phyloP scores from a whole-genome alignment of 2,329 filamentous ascomycete species.

The Beauveria varroae region DNA sequence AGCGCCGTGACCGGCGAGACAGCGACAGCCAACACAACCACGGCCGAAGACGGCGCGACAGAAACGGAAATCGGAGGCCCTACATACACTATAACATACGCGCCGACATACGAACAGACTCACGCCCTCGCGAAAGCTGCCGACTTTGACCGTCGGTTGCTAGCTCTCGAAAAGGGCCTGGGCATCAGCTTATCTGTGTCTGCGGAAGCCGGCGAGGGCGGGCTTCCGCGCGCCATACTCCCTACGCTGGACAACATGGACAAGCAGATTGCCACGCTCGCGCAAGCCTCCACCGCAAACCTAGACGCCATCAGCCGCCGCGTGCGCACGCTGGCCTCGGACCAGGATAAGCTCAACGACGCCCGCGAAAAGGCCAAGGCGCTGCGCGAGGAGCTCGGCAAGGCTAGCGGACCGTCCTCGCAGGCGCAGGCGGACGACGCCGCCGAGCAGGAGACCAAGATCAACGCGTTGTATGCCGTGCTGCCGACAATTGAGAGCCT shows the following conservation, averaged over 20 bases:
- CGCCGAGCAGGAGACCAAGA: conserved; percentile 71
- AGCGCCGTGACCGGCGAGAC: conserved; percentile 12
- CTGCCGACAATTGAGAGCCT: conserved; percentile 83
- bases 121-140: conserved; percentile 73
- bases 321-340: conserved; percentile 61
- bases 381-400: conserved; percentile 51
- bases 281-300: conserved; percentile 62
- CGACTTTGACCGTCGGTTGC: conserved; percentile 77
- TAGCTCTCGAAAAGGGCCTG: conserved; percentile 70
- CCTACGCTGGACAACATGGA: conserved; percentile 76
- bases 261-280: conserved; percentile 69
- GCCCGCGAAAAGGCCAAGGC: conserved; percentile 54
- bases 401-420: conserved; percentile 24
- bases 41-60: conserved; percentile 14
- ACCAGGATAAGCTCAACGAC: conserved; percentile 66
- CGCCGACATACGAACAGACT: conserved; percentile 56
- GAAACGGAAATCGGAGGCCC: conserved; percentile 23
- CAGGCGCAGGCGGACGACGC: conserved; percentile 38
- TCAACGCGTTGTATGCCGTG: conserved; percentile 85
- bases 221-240: conserved; percentile 61
- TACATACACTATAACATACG: conserved; percentile 59
- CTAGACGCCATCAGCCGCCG: conserved; percentile 65
- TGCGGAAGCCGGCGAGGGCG: conserved; percentile 51
- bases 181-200: conserved; percentile 67
- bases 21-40: conserved; percentile 1